phyloP scores from a whole-genome alignment of 163 green algal genomes.

The Coccomyxa subellipsoidea region DNA sequence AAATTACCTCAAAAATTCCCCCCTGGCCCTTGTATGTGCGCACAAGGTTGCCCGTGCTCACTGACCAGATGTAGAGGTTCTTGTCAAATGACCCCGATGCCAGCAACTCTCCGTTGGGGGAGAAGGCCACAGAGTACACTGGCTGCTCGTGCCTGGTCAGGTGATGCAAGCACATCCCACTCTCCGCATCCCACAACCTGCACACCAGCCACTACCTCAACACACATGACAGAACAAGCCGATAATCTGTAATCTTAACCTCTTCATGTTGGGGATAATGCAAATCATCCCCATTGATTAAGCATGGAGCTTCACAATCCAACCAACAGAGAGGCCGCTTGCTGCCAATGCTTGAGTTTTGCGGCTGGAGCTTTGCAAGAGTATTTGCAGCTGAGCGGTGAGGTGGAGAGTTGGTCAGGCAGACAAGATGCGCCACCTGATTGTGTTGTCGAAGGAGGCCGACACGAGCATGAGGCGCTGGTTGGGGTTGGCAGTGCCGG shows the following conservation, averaged over 20 bases:
- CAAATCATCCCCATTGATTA: no score
- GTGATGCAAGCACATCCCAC: constrained; percentile 56
- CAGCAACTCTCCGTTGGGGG: constrained; percentile 64
- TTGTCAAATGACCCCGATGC: constrained; percentile 74
- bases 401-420: no score
- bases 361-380: no score
- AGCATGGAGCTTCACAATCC: no score
- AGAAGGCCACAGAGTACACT: constrained; percentile 84
- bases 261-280: no score
- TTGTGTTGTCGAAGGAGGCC: constrained; percentile 77
- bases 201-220: neutral
- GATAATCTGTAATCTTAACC: no score
- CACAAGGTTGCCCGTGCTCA: constrained; percentile 59
- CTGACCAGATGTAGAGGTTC: constrained; percentile 69
- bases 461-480: constrained; percentile 68
- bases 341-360: no score
- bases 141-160: constrained; percentile 70
- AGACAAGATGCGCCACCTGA: constrained; percentile 23
- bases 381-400: no score
- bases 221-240: no score
- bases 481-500: constrained; percentile 60
- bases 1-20: constrained; percentile 70
- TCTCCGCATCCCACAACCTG: constrained; percentile 77
- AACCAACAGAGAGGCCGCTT: no score
- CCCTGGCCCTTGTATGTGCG: constrained; percentile 59